Evolutionary conservation across 225 moss, liverwort and hornwort genomes (phyloP), one percentile per base, ranked within the genome.

Genomic region (Straminergon stramineum): DNA sequence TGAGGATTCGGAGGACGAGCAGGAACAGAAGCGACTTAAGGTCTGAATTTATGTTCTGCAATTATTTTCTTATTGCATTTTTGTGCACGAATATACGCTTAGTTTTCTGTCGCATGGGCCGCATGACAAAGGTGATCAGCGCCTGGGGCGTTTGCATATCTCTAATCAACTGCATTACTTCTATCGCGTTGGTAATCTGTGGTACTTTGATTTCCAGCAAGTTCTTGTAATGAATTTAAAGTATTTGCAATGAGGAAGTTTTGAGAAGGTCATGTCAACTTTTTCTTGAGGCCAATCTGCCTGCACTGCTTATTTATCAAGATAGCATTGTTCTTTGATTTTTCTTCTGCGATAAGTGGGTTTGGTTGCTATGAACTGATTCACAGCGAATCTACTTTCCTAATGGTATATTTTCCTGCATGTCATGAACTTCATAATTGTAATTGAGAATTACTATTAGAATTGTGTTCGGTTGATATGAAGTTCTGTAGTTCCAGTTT

Each of bases 1-100:
- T 91, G 97, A 99, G 89, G 99, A 95, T 76, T 96, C 97, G 84
- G 99, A 97, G 86, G 94, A 95, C 82, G 94, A 99, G 91, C 91
- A 96, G 89, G 99, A 95, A 68, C 97, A 92, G 85, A 99, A 99
- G 93, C 97, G 99, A 83, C 92, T 94, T 51, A 99, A 97, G 99
- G 99, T 99, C 86, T 89, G 91, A n/a, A 76, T 55, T 68, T 88
- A 64, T 90, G 66, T 70, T 48, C 45, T 63, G 66, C 45, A 84
- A 23, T 55, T 88, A 63, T 30, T 86, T 90, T 48, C 63, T 70
- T 65, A 32, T 76, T 74, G 78, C 67, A 15, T 55, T 60, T 78
- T 77, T 52, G 63, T 87, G 26, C 73, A 51, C n/a, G 51, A 85
- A 35, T 71, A 34, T 61, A 89, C 76, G 15, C 57, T 69, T 57